Base-by-base conservation (phyloP, 2,329 filamentous ascomycete species). In the Epichloe uncinata region DNA sequence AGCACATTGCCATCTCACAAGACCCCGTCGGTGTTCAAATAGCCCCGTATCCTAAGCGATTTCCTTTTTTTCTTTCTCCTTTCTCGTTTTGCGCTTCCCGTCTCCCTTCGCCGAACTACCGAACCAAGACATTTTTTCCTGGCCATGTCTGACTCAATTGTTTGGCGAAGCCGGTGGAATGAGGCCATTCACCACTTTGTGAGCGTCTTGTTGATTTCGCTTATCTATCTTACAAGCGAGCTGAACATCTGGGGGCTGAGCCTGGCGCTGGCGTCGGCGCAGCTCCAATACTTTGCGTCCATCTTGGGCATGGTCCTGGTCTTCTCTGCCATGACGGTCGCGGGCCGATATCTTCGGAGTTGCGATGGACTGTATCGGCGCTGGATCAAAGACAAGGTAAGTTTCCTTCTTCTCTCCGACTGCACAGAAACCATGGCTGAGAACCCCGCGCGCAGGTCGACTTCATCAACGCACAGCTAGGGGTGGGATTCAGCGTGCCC, bases 391-490 rank as follows among this genome's bases (percentile, higher is more conserved):
- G 50, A 56, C 37, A 67, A 66, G 60, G 68, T 69, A 36, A 37
- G 53, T 53, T 5, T 42, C 11, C 42, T n/a, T 41, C 16, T 18
- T 30, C 5, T 22, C 26, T 18, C 11, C 8, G 16, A 13, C 6
- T 13, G 13, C 18, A n/a, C 13, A 18, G 8, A 8, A 22, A 40
- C 11, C 38, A 16, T 37, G 35, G 48, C 42, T 50, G 52, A 42
- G 51, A 16, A 30, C 8, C 8, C 30, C 3, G 11, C 4, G n/a
- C 37, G 1, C 46, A 77, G 73, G 65, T 74, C 20, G 67, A 76
- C 45, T 66, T 76, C 9, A 65, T 77, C 48, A 77, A 77, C 54
- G 60, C 66, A 3, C 71, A 77, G 56, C 68, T 77, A 54, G 73
- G 73, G 0, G 57, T 75, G 5, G 74, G 71, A 3, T 77, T 77